Conservation (phyloP, 805 yeast genomes). For the Zygotorulaspora sp. region DNA sequence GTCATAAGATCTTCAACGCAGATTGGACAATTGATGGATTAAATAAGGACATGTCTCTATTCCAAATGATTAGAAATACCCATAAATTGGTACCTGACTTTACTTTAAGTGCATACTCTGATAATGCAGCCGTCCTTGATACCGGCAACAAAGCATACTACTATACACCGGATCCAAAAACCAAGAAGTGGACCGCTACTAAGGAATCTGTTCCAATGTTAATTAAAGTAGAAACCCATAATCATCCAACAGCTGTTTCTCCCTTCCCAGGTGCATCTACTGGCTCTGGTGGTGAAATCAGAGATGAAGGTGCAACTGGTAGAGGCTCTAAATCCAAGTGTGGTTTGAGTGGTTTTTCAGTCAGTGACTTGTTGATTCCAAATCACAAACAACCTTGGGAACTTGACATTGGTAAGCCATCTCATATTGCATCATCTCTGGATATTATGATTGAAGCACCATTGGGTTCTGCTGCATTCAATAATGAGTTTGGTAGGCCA, state of each 20-base stretch:
- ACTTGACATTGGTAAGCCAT: constrained; percentile 79
- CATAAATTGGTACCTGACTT: constrained; percentile 72
- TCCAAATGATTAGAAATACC: constrained; percentile 94
- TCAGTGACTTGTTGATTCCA: constrained; percentile 86
- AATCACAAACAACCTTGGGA: constrained; percentile 93
- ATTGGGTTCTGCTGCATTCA: constrained; percentile 95
- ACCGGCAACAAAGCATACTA: constrained; percentile 57
- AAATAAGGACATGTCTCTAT: constrained; percentile 66
- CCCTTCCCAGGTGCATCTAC: constrained; percentile 99
- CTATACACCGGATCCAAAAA: constrained; percentile 70
- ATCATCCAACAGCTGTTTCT: constrained; percentile 98
- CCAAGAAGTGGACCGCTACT: constrained; percentile 68
- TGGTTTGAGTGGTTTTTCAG: constrained; percentile 90
- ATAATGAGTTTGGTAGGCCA: constrained; percentile 98
- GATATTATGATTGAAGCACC: constrained; percentile 98
- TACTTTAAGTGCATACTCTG: constrained; percentile 92
- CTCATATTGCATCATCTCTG: constrained; percentile 85
- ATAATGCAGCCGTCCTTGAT: constrained; percentile 89
- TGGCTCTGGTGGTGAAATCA: constrained; percentile 99
- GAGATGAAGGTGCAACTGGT: constrained; percentile 99
- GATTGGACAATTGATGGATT: constrained; percentile 93
- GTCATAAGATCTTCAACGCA: constrained; percentile 98
- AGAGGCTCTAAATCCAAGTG: constrained; percentile 97
- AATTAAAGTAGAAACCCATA: constrained; percentile 96
- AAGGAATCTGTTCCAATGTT: constrained; percentile 82